A percentile compares a stretch with the other conserved stretches of the same genome.
phyloP scores from a whole-genome alignment of 2,329 filamentous ascomycete species.

The Alternaria conjuncta region DNA sequence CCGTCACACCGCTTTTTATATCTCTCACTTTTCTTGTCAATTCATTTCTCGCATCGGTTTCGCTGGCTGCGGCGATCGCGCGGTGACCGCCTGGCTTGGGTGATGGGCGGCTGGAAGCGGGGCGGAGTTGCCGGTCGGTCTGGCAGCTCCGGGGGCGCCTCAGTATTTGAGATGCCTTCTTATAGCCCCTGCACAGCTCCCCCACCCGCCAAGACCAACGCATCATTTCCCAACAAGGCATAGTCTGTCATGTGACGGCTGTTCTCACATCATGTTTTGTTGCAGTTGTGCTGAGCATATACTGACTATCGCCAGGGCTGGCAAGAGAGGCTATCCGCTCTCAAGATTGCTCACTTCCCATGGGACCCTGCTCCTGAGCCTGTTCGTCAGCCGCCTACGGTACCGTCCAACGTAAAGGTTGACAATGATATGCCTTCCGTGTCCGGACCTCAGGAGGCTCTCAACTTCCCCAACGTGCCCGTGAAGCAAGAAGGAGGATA shows the following conservation, averaged over 20 bases:
- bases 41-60: slow-evolving; percentile 19
- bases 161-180: slow-evolving; percentile 55
- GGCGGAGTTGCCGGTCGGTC: slow-evolving; percentile 49
- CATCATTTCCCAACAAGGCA: slow-evolving; percentile 42
- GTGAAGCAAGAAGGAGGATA: slow-evolving; percentile 60
- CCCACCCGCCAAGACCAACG: slow-evolving; percentile 44
- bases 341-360: slow-evolving; percentile 86
- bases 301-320: slow-evolving; percentile 70
- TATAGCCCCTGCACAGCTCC: slow-evolving; percentile 53
- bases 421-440: slow-evolving; percentile 43
- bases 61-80: slow-evolving; percentile 24
- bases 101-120: slow-evolving; percentile 51
- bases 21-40: slow-evolving; percentile 14
- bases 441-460: slow-evolving; percentile 34
- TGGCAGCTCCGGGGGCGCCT: slow-evolving; percentile 48
- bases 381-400: slow-evolving; percentile 54
- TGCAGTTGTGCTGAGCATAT: slow-evolving; percentile 8
- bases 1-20: slow-evolving; percentile 9
- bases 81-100: slow-evolving; percentile 34
- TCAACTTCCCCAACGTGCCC: slow-evolving; percentile 46
- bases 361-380: slow-evolving; percentile 81
- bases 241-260: slow-evolving; percentile 46
- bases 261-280: slow-evolving; percentile 4
- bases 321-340: slow-evolving; percentile 87
- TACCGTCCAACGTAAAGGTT: slow-evolving; percentile 50